phyloP scores from a whole-genome alignment of 345 rosid species.

The Arabidopsis arenosa region DNA sequence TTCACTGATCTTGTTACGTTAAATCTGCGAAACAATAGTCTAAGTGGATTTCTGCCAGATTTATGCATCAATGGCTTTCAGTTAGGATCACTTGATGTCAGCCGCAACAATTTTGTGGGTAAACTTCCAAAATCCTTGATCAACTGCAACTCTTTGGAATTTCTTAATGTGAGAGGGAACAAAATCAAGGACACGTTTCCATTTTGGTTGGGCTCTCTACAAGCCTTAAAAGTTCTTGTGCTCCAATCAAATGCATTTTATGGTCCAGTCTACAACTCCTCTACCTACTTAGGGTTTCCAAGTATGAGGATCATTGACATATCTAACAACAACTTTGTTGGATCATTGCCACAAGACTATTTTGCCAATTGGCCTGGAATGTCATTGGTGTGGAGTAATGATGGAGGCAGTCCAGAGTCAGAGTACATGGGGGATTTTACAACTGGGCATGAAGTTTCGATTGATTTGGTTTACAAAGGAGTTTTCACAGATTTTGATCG shows the following conservation, averaged over 20 bases:
- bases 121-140: not conserved
- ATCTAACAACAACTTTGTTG: not conserved
- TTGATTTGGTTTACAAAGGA: conserved; percentile 5
- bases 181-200: conserved; percentile 1
- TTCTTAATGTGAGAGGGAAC: not conserved
- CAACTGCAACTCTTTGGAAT: not conserved
- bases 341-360: conserved; percentile 5
- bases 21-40: not conserved
- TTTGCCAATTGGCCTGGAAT: not conserved
- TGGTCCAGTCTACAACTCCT: not conserved
- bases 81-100: not conserved
- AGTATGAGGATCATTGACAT: not conserved
- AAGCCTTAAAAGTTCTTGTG: not conserved
- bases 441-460: no score
- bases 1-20: rapidly evolving
- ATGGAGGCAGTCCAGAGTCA: no score
- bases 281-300: not conserved
- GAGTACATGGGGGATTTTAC: no score
- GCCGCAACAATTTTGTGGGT: not conserved
- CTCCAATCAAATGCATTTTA: not conserved
- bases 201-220: not conserved
- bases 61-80: rapidly evolving
- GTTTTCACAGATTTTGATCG: not conserved
- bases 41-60: not conserved
- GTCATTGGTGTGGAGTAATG: not conserved